Base-by-base conservation (phyloP, 2,329 filamentous ascomycete genomes). In the Metarhizium humberi region DNA sequence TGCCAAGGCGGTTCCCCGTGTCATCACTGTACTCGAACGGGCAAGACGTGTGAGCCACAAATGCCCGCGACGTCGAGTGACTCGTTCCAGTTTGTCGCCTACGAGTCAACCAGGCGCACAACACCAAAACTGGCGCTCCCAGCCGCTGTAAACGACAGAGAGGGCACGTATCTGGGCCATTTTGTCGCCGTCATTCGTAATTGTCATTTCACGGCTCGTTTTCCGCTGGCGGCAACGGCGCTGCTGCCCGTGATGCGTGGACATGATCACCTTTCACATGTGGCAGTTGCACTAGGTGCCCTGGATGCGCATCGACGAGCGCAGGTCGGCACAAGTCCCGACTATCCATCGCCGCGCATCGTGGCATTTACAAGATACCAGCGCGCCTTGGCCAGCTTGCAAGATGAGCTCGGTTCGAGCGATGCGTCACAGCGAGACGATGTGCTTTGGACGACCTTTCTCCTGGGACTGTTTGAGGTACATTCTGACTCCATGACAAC, bases 391-490 rank as follows among this genome's bases (percentile, higher is more conserved):
- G 34, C 53, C 3, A 38, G 53, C 6, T 58, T 67, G 0, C 59
- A 57, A 16, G 3, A 1, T 3, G 51, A 38, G 11, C 46, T 67
- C 1, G 25, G 53, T 5, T 56, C 45, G 6, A 3, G 20, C 6
- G 47, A 55, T 0, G 48, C 54, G 0, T 46, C 45, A 0, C 16
- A 6, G 0, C 50, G 42, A 0, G 58, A 62, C 7, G 61, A 61
- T 1, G 50, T 58, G 1, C 58, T 66, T 13, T 67, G 64, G 66
- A 59, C 51, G 20, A 65, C 64, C 2, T 62, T 67, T 42, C 52
- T 67, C 3, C 55, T 67, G 2, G 62, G 62, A 0, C 18, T 67
- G 0, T 67, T 67, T 18, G 66, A 67, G 55, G 66, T 66, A 58
- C 32, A 5, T 52, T 32, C 29, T 14, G n/a, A 50, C 7, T 36